These are phyloP conservation scores for Moricandia moricandioides DNA, from an alignment of 345 rosid genomes.

Conservation along the genomic window DNA sequence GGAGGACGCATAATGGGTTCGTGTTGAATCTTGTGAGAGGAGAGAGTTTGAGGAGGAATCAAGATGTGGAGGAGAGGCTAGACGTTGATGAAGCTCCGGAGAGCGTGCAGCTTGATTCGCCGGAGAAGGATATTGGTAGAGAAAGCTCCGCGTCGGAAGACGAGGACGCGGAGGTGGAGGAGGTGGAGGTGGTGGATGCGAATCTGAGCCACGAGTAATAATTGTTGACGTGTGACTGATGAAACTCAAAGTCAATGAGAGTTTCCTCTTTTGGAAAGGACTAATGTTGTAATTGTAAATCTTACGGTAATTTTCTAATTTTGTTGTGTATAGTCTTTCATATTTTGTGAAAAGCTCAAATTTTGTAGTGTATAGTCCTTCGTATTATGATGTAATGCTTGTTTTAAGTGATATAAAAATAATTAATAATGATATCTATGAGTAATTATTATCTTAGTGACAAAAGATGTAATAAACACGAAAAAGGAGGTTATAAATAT, in stretches of 20 bases:
- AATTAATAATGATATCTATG: too few relatives aligned
- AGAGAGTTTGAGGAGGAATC: constrained; percentile 49
- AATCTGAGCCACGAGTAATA: background rate
- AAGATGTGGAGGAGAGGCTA: constrained; percentile 39
- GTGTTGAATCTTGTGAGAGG: constrained; percentile 71
- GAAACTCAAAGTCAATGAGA: background rate
- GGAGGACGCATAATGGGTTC: constrained; percentile 62
- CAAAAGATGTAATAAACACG: too few relatives aligned
- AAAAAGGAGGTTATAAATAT: too few relatives aligned
- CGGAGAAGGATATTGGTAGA: constrained; percentile 57
- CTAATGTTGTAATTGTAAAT: background rate
- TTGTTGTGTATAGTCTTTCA: too few relatives aligned
- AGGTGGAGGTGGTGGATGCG: background rate
- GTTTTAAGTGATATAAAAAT: too few relatives aligned
- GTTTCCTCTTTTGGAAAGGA: background rate
- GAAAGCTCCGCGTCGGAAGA: constrained; percentile 67
- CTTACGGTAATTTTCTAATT: too few relatives aligned
- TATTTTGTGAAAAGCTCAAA: too few relatives aligned
- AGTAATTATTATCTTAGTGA: too few relatives aligned
- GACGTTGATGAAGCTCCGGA: constrained; percentile 49
- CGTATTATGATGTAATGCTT: too few relatives aligned
- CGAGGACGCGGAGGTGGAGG: constrained; percentile 23
- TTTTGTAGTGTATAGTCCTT: too few relatives aligned
- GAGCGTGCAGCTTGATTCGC: constrained; percentile 61
- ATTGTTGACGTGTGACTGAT: background rate